Base-by-base conservation (phyloP, 1,284 basidiomycete genomes). In the Puccinia triticina region DNA sequence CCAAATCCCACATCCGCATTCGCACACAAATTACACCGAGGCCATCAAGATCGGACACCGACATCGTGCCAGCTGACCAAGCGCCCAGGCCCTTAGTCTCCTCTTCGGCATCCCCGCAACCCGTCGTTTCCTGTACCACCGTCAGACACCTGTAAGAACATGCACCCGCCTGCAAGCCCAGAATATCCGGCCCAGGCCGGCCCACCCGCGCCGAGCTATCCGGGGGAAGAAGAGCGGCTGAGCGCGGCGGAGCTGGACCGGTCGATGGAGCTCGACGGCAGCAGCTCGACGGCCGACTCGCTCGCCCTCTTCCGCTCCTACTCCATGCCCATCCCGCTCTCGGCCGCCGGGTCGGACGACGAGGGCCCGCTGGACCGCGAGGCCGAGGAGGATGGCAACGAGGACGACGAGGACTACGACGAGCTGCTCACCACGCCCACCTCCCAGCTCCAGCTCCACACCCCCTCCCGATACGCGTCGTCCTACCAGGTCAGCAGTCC, bases 341-440 rank as follows among this genome's bases (percentile, higher is more conserved):
- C 40, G 0, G 40, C 57, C 11, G 46, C 26, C 29, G 26, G 10
- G n/a, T 61, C 37, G 16, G n/a, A 37, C 21, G 55, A 57, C 57
- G 14, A 59, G 18, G 26, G n/a, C 7, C 55, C 34, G 21, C 18
- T 16, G 2, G 16, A 34, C 37, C 16, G 23, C 29, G 40, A 37
- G 64, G 64, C 5, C n/a, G 64, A 78, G 23, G 64, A 50, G 23
- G 64, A 50, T 50, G 10, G n/a, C 12, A 55, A 50, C 16, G 26
- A 67, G 64, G 77, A 67, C 26, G 77, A 78, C 21, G 77, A 78
- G 1, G 77, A 67, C 26, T 26, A 48, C n/a, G 77, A 78, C 5
- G 43, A 66, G 3, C 59, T 66, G 26, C 59, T 66, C 34, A 48
- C 61, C n/a, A n/a, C 61, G 43, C 53, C 32, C 7, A 53, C 77